Percentiles rank a stretch among this genome's conserved stretches.
These are phyloP conservation scores for Cutaneotrichosporon mucoides DNA, from an alignment of 1,284 basidiomycete species.

Conservation along the genomic window DNA sequence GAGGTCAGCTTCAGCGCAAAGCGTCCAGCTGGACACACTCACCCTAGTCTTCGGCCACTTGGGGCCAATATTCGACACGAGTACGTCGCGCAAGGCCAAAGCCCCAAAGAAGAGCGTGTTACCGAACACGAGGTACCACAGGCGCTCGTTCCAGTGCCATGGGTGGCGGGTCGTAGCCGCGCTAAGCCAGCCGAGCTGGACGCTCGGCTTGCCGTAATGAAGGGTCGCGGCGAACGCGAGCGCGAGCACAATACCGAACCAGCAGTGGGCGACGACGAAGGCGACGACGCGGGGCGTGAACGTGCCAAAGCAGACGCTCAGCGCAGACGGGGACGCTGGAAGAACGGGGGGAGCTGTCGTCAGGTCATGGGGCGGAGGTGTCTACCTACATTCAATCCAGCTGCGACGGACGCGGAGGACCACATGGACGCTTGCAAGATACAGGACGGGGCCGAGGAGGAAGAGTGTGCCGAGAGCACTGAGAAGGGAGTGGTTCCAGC, in stretches of 20 bases:
- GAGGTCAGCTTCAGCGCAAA: not conserved
- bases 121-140: conserved; percentile 39
- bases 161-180: conserved; percentile 36
- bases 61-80: conserved; percentile 20
- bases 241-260: conserved; percentile 20
- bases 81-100: conserved; percentile 29
- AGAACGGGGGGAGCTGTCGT: conserved; percentile 17
- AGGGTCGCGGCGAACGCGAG: conserved; percentile 17
- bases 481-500: conserved; percentile 10
- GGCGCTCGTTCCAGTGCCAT: conserved; percentile 44
- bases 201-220: conserved; percentile 9
- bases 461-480: conserved; percentile 10
- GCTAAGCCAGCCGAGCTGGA: conserved; percentile 20
- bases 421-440: conserved; percentile 57
- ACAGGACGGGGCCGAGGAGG: conserved; percentile 50
- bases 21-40: not conserved
- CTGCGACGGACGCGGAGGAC: conserved; percentile 35
- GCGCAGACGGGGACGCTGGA: conserved; percentile 9
- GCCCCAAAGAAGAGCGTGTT: conserved; percentile 25
- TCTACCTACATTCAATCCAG: conserved; percentile 31
- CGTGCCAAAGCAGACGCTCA: conserved; percentile 18
- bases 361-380: not conserved
- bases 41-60: conserved; percentile 28
- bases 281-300: conserved; percentile 19
- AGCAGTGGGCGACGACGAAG: conserved; percentile 24